Conservation (phyloP, 2,329 filamentous ascomycete genomes). For the Pseudopyrenochaeta lycopersici region DNA sequence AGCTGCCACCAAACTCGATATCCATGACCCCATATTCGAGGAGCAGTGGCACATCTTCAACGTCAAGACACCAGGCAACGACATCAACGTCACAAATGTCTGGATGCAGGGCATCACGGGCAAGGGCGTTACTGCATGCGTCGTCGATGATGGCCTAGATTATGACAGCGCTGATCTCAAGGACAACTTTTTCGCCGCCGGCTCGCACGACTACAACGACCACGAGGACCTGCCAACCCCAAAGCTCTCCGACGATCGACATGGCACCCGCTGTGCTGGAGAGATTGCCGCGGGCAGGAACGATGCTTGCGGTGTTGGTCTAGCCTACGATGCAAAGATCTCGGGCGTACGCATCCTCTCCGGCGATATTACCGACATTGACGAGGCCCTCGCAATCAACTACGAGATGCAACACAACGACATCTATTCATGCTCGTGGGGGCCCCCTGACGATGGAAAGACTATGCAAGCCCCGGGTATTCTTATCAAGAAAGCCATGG, state of each 20-base stretch:
- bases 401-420: slow-evolving; percentile 91
- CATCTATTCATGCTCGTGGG: slow-evolving; percentile 99
- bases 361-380: slow-evolving; percentile 87
- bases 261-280: slow-evolving; percentile 93
- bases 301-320: slow-evolving; percentile 92
- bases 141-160: slow-evolving; percentile 95
- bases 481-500: slow-evolving; percentile 87
- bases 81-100: slow-evolving; percentile 94
- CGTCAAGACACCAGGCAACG: slow-evolving; percentile 79
- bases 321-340: slow-evolving; percentile 91
- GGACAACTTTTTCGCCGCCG: slow-evolving; percentile 90
- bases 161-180: slow-evolving; percentile 94
- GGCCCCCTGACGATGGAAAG: slow-evolving; percentile 88
- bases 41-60: slow-evolving; percentile 98
- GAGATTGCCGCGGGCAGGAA: slow-evolving; percentile 94
- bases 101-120: slow-evolving; percentile 94
- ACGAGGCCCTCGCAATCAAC: slow-evolving; percentile 92
- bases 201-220: slow-evolving; percentile 97
- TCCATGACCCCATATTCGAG: slow-evolving; percentile 87
- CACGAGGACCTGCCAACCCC: slow-evolving; percentile 80
- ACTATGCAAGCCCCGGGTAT: slow-evolving; percentile 95
- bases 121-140: slow-evolving; percentile 86
- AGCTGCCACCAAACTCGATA: slow-evolving; percentile 69
- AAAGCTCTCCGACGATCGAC: slow-evolving; percentile 81
- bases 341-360: slow-evolving; percentile 93